phyloP scores from a whole-genome alignment of 2,329 filamentous ascomycete species.

The Nigrospora osmanthi region DNA sequence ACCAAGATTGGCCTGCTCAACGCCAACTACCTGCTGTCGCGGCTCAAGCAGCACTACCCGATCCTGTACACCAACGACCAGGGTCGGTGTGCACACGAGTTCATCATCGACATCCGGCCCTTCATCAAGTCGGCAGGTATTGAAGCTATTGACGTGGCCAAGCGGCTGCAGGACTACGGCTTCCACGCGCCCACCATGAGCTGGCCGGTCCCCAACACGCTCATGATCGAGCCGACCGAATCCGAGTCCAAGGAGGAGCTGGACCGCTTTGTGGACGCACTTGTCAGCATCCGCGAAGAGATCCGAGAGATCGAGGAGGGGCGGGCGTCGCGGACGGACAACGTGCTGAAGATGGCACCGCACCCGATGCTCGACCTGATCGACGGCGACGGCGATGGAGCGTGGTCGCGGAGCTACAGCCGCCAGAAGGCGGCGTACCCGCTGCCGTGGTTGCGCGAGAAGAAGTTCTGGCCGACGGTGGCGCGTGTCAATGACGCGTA shows the following conservation, averaged over 20 bases:
- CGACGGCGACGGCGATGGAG: constrained; percentile 40
- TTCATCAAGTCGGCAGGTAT: constrained; percentile 79
- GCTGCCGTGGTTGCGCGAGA: constrained; percentile 72
- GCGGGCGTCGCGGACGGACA: constrained; percentile 63
- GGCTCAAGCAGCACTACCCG: constrained; percentile 76
- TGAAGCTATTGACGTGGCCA: constrained; percentile 91
- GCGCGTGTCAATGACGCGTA: constrained; percentile 85
- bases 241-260: constrained; percentile 88
- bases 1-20: constrained; percentile 92
- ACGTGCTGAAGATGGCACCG: constrained; percentile 83
- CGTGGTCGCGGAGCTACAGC: constrained; percentile 79
- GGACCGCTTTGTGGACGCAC: constrained; percentile 84
- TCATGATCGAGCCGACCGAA: constrained; percentile 98
- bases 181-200: constrained; percentile 98
- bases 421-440: constrained; percentile 84
- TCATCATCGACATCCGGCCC: constrained; percentile 81
- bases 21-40: constrained; percentile 91
- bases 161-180: constrained; percentile 92
- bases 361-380: constrained; percentile 80
- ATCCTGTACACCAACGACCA: constrained; percentile 91
- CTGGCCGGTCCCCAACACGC: constrained; percentile 88
- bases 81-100: constrained; percentile 90
- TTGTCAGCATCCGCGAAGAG: constrained; percentile 79
- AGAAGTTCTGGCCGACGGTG: constrained; percentile 96
- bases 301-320: constrained; percentile 80